These are phyloP conservation scores for Hygrophoropsis aurantiaca DNA, from an alignment of 768 basidiomycete species.

Conservation along the genomic window DNA sequence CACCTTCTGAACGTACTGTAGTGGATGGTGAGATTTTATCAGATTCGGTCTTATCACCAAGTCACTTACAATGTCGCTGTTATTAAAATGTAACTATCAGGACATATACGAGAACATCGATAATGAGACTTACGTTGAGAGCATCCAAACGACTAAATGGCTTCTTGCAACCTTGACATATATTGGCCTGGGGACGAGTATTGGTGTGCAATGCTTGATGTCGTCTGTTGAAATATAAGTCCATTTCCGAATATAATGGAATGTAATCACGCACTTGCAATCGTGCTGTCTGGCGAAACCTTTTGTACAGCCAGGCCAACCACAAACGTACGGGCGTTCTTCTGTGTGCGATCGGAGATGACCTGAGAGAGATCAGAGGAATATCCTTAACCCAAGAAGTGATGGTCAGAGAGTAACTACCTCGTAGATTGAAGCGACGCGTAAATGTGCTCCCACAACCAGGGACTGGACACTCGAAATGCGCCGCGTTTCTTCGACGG, in stretches of 20 bases:
- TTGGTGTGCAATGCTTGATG: slow-evolving; percentile 84
- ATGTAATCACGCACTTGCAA: slow-evolving; percentile 74
- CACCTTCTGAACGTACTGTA: slow-evolving; percentile 82
- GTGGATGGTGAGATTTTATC: slow-evolving; percentile 13
- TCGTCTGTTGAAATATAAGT: slow-evolving; percentile 46
- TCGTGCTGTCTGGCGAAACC: slow-evolving; percentile 95
- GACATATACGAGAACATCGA: slow-evolving; percentile 17
- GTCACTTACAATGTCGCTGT: slow-evolving; percentile 73
- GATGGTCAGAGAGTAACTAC: slow-evolving; percentile 37
- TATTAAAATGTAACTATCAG: slow-evolving; percentile 21
- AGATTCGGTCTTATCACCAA: slow-evolving; percentile 8
- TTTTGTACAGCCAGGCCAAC: slow-evolving; percentile 93
- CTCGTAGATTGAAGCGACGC: slow-evolving; percentile 84
- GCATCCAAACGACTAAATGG: slow-evolving; percentile 94
- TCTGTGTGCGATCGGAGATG: slow-evolving; percentile 95
- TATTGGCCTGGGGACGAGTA: slow-evolving; percentile 78
- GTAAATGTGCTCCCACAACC: slow-evolving; percentile 98
- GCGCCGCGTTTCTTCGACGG: slow-evolving; percentile 85
- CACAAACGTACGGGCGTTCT: slow-evolving; percentile 91
- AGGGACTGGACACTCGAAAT: slow-evolving; percentile 91
- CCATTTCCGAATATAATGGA: background rate
- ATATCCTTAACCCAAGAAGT: background rate
- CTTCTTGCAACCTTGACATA: slow-evolving; percentile 91
- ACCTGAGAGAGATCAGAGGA: slow-evolving; percentile 43
- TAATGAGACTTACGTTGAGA: slow-evolving; percentile 71